phyloP scores from a whole-genome alignment of 768 basidiomycete genomes.

The Naematelia encephala region DNA sequence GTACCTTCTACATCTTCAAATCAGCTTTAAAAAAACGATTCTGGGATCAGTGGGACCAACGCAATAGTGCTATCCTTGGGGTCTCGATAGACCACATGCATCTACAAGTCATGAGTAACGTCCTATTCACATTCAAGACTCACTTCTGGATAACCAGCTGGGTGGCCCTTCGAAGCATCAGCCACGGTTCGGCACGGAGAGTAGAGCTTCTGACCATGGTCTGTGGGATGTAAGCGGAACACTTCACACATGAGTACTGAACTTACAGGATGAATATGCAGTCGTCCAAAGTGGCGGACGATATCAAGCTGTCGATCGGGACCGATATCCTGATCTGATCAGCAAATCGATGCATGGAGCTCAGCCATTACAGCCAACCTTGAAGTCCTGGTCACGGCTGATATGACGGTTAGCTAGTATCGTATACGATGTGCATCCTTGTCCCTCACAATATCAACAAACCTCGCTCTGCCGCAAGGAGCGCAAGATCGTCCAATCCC shows the following conservation, averaged over 20 bases:
- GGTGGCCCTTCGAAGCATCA: conserved; percentile 37
- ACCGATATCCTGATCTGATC: conserved; percentile 48
- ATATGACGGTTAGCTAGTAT: not conserved
- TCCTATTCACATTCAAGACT: not conserved
- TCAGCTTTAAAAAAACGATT: conserved; percentile 57
- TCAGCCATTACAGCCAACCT: conserved; percentile 39
- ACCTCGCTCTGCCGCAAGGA: conserved; percentile 59
- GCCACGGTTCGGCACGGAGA: conserved; percentile 32
- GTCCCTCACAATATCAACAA: conserved; percentile 60
- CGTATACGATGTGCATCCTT: conserved; percentile 58
- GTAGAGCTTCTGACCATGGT: not conserved
- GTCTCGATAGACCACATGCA: conserved; percentile 63
- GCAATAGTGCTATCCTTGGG: conserved; percentile 39
- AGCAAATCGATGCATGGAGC: not conserved
- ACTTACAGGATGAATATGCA: conserved; percentile 7
- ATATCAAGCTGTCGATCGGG: conserved; percentile 60
- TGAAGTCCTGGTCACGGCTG: conserved; percentile 62
- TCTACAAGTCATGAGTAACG: conserved; percentile 24
- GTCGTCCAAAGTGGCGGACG: conserved; percentile 40
- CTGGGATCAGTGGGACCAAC: not conserved
- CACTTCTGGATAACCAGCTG: conserved; percentile 57
- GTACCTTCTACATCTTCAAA: conserved; percentile 3
- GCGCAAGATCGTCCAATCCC: conserved; percentile 59
- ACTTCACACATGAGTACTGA: not conserved
- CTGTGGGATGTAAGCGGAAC: not conserved